These are phyloP conservation scores for Saccharomycopsis olivae DNA, from an alignment of 805 yeast genomes.

Conservation along the genomic window DNA sequence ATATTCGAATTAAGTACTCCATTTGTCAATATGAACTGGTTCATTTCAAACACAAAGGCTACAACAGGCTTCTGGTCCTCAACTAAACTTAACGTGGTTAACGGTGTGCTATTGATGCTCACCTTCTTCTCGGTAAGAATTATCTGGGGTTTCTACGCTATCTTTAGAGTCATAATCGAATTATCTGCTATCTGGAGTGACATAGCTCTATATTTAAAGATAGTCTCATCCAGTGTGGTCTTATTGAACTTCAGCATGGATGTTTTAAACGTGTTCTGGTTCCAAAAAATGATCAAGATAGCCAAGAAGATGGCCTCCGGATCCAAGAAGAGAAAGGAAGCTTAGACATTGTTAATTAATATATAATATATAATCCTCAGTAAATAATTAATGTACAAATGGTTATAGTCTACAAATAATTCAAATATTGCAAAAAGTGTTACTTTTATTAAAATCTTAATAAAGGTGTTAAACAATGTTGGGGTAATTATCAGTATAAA, in stretches of 20 bases:
- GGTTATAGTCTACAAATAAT: no score
- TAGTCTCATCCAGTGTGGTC: constrained; percentile 41
- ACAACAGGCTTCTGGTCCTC: constrained; percentile 51
- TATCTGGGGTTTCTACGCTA: constrained; percentile 79
- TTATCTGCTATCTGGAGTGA: constrained; percentile 34
- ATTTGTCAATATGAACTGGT: constrained; percentile 92
- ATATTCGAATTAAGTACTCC: constrained; percentile 87
- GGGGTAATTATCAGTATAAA: no score
- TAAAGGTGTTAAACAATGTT: no score
- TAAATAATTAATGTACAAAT: no score
- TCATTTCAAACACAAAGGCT: constrained; percentile 62
- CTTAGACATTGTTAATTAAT: no score
- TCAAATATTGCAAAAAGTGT: no score
- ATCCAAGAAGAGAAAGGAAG: no score
- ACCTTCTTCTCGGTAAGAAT: constrained; percentile 74
- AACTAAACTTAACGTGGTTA: constrained; percentile 40
- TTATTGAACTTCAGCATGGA: constrained; percentile 53
- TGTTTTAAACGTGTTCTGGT: constrained; percentile 73
- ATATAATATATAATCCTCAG: no score
- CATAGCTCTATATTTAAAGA: constrained; percentile 29
- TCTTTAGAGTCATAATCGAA: constrained; percentile 37
- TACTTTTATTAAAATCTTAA: no score
- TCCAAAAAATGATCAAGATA: constrained; percentile 68
- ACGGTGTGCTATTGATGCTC: constrained; percentile 60
- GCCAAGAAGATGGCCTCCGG: constrained; percentile 53